Evolutionary conservation across 2,329 filamentous ascomycete species (phyloP), one percentile per base, ranked within the genome.

Genomic region (Monosporascus sp.): DNA sequence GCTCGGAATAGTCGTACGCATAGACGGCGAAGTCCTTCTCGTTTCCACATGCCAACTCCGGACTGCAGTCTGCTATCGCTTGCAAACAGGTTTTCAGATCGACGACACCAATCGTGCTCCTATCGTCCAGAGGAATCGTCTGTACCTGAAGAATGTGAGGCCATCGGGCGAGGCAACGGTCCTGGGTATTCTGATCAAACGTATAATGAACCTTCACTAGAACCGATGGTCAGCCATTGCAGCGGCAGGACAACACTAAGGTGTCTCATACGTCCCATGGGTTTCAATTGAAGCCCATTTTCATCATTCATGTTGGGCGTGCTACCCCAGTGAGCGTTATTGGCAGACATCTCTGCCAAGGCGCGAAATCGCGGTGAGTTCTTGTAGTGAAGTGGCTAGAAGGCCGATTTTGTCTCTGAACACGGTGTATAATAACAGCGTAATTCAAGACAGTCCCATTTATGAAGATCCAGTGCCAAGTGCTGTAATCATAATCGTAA

Each of bases 161-260:
- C 77, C 90, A 87, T 64, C 93, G 84, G 55, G 93, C 92, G 49
- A 99, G 80, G 71, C 91, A 97, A 68, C 93, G 92, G 59, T 91
- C 87, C 72, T 91, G 91, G 73, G 85, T 87, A 61, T 93, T 87
- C 67, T 87, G 86, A 70, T 97, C 92, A 73, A 97, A 97, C 35
- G 91, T 96, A 73, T 97, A 99, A 56, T 96, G 86, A 49, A 97
- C 88, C 79, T 97, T 97, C 72, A 97, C 92, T 96, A 71, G 43
- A 56, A 18, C 51, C 24, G 55, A 37, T 49, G 35, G 55, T 68
- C 51, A 68, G 63, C 58, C 24, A 52, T 54, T 51, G 49, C 55
- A 50, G 18, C 14, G 7, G 26, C 28, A 45, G 26, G 26, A 53
- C 37, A 26, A 48, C 31, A 37, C n/a, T 31, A 22, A 51, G 59